Evolutionary conservation across 768 basidiomycete species (phyloP), one percentile per base, ranked within the genome.

Genomic region (Daedaleopsis nitida): DNA sequence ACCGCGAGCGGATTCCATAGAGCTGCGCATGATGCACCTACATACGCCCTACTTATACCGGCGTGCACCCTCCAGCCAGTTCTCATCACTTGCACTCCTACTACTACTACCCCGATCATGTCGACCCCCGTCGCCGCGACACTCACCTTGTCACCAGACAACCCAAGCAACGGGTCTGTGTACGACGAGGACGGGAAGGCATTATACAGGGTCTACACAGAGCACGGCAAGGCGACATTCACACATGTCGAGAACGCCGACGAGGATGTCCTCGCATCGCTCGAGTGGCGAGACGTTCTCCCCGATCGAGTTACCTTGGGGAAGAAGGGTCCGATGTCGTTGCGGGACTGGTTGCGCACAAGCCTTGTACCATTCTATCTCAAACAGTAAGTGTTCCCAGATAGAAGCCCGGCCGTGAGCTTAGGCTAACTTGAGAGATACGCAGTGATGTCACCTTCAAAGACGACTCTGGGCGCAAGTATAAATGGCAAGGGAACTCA

Each of bases 401-500:
- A 12, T 11, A 12, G 17, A 42, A 3, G 11, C 39, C 39, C 11
- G 17, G 17, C 10, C 27, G 27, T 32, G 7, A 7, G 3, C 27
- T 32, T 32, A 19, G 14, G n/a, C 17, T n/a, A 19, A n/a, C 44
- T 17, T n/a, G 14, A 10, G 44, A 21, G 3, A 45, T 45, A 27
- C 23, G 11, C 63, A 81, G 81, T 42, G 72, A 78, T 3, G 76
- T 78, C 5, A 63, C 67, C 17, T 75, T 80, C 62, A 62, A 72
- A 43, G 78, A 78, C 59, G 64, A 70, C 16, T 52, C 53, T 9
- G 75, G 74, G 4, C 69, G 75, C 44, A 71, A 71, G 34, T 78
- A 75, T 59, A 78, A 76, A 59, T 81, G 80, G 80, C 78, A 77
- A 52, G 78, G 77, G 10, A 74, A 74, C 59, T 70, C 66, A 12